phyloP scores from a whole-genome alignment of 768 basidiomycete species.

The Xerocomellus chrysenteron region DNA sequence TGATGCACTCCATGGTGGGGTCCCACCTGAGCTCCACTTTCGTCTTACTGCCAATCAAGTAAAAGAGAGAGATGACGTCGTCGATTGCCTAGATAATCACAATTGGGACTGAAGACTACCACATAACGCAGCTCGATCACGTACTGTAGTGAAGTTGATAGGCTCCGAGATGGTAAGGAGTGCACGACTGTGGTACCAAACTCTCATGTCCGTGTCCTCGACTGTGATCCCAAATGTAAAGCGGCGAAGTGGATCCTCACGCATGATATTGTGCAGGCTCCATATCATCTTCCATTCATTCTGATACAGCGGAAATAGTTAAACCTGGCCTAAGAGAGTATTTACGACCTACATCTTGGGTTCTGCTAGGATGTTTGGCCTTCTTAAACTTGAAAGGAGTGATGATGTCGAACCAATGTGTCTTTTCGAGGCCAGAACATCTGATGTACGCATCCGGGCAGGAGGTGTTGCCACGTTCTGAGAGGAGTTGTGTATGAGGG shows the following conservation, averaged over 20 bases:
- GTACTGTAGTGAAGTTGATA: constrained; percentile 1
- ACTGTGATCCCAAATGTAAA: constrained; percentile 31
- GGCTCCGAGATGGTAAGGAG: not conserved
- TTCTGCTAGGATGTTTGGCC: not conserved
- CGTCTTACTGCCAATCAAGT: not conserved
- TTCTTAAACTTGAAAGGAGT: constrained; percentile 12
- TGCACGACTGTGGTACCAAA: constrained; percentile 24
- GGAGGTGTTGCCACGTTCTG: not conserved
- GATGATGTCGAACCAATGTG: constrained; percentile 11
- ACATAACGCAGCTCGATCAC: not conserved
- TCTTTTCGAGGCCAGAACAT: too few relatives aligned
- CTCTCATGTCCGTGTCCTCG: constrained; percentile 21
- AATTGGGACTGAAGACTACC: not conserved
- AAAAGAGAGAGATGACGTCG: constrained; percentile 6
- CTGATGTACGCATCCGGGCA: not conserved
- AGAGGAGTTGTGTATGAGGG: not conserved
- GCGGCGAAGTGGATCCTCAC: constrained; percentile 24
- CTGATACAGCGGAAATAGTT: not conserved
- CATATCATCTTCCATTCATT: constrained; percentile 25
- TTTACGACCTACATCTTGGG: not conserved
- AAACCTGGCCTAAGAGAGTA: not conserved
- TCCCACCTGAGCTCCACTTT: constrained; percentile 2
- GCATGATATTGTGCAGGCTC: constrained; percentile 28
- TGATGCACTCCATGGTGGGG: not conserved
- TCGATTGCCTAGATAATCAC: constrained; percentile 2